These are phyloP conservation scores for Cercospora sojina DNA, from an alignment of 2,329 filamentous ascomycete genomes.

Conservation along the genomic window DNA sequence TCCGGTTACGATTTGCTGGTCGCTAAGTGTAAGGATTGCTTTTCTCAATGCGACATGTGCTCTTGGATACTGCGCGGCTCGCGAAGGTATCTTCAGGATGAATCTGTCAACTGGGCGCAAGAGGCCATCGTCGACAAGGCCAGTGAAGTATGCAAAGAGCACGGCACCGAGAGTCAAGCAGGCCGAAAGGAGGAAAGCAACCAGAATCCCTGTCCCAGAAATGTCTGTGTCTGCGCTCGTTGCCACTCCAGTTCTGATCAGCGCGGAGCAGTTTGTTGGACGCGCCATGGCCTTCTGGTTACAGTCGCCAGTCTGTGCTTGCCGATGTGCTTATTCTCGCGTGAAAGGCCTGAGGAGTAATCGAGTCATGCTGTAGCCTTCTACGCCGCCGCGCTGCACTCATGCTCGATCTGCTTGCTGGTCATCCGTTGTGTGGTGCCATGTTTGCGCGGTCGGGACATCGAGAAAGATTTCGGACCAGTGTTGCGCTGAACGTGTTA, in stretches of 20 bases:
- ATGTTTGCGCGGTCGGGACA: background rate
- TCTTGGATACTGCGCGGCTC: constrained; percentile 10
- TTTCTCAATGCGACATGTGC: constrained; percentile 18
- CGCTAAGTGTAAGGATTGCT: constrained; percentile 22
- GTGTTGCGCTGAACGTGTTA: background rate
- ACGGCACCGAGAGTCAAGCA: constrained; percentile 25
- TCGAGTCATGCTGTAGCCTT: background rate
- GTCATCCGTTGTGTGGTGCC: background rate
- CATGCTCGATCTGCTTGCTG: background rate
- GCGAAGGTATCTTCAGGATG: constrained; percentile 18
- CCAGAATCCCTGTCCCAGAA: constrained; percentile 26
- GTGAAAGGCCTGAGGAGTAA: background rate
- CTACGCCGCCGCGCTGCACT: background rate
- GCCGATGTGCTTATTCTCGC: background rate
- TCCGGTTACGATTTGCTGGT: constrained; percentile 29
- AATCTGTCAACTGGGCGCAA: constrained; percentile 20
- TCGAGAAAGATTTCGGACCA: background rate
- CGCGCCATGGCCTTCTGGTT: background rate
- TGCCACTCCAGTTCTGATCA: constrained; percentile 11
- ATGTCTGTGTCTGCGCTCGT: constrained; percentile 26
- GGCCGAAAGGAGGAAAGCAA: constrained; percentile 28
- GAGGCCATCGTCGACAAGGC: constrained; percentile 25
- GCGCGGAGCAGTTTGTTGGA: constrained; percentile 7
- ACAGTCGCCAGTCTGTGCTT: background rate
- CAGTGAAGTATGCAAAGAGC: constrained; percentile 20